A percentile compares a stretch with the other conserved stretches of the same genome.
Conservation (phyloP, 192 early-diverging fungal species). For the Dissophora ornata region DNA sequence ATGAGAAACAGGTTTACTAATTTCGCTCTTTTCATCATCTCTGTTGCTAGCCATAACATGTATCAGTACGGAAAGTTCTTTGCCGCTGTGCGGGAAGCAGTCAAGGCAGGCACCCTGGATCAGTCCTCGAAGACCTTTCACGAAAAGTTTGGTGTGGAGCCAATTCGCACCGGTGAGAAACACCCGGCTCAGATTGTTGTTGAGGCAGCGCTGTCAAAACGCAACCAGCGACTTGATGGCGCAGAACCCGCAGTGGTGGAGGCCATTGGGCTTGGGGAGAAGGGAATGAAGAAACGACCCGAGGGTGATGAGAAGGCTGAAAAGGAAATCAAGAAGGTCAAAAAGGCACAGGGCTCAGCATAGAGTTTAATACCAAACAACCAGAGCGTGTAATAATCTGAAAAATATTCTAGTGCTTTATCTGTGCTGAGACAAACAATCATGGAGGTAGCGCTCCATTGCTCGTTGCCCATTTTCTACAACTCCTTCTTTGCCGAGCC, state of each 20-base stretch:
- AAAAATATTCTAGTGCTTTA: too few species aligned
- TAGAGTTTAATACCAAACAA: too few species aligned
- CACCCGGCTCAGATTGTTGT: conserved; percentile 32
- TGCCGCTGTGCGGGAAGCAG: conserved; percentile 19
- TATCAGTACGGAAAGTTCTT: conserved; percentile 52
- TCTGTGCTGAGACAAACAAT: too few species aligned
- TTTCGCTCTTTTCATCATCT: background rate
- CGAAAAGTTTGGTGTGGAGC: conserved; percentile 22
- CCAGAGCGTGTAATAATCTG: too few species aligned
- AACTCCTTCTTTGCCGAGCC: conserved; percentile 34
- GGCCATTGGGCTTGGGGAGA: conserved; percentile 5
- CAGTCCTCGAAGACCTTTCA: conserved; percentile 10
- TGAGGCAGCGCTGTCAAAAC: conserved; percentile 34
- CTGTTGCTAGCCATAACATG: conserved; percentile 45
- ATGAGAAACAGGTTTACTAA: too few species aligned
- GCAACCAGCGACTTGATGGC: conserved; percentile 37
- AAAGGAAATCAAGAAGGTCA: background rate
- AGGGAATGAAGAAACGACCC: background rate
- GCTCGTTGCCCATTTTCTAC: too few species aligned
- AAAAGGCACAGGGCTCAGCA: background rate
- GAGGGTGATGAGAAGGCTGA: background rate
- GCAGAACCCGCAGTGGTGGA: conserved; percentile 31
- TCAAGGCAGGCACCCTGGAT: conserved; percentile 37
- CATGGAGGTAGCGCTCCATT: too few species aligned
- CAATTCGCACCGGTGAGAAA: conserved; percentile 23